A percentile compares a stretch with the other conserved stretches of the same genome.
phyloP scores from a whole-genome alignment of 176 grass and related monocot genomes.

The Zea luxurians region DNA sequence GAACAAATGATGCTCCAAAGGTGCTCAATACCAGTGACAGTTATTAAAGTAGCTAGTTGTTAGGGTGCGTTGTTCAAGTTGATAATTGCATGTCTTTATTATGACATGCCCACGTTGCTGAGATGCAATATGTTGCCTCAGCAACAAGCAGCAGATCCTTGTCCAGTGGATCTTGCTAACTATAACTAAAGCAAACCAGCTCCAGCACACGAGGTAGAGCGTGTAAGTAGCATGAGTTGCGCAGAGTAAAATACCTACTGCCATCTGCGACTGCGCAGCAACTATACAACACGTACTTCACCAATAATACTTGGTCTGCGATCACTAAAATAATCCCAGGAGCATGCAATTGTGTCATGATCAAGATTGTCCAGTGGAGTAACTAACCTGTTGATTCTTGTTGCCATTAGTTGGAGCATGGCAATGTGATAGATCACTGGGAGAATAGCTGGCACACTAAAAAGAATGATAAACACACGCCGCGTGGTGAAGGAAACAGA shows the following conservation, averaged over 20 bases:
- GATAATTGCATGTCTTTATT: neutral
- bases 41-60: neutral
- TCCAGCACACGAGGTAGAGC: constrained; percentile 11
- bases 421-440: constrained; percentile 12
- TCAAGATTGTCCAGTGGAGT: constrained; percentile 7
- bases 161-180: constrained; percentile 17
- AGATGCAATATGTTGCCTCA: constrained; percentile 34
- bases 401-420: constrained; percentile 36
- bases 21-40: neutral
- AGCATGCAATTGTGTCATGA: neutral
- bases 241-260: neutral
- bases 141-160: constrained; percentile 20
- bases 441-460: neutral
- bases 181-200: neutral
- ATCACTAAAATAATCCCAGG: neutral
- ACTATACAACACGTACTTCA: neutral
- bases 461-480: neutral
- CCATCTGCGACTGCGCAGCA: neutral
- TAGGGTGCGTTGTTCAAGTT: neutral
- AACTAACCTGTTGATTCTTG: constrained; percentile 33
- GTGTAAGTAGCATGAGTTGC: neutral
- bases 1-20: neutral
- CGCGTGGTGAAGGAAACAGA: constrained; percentile 15
- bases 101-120: neutral
- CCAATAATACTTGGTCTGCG: neutral